Base-by-base conservation (phyloP, 1,139 yeast genomes). In the Yamadazyma atlantica region DNA sequence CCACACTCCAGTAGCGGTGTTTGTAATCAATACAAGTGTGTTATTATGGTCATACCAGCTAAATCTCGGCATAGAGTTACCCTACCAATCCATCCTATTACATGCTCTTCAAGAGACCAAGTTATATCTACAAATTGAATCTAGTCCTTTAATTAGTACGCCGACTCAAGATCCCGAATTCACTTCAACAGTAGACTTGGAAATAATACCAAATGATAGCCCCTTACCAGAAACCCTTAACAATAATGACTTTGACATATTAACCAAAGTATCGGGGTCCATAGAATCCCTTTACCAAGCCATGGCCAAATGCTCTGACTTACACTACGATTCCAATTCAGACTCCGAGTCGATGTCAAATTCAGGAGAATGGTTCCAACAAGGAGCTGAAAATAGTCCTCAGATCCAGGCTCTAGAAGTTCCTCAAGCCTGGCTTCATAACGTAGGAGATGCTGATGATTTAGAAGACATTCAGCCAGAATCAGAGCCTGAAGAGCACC, bases 371-470 rank as follows among this genome's bases (percentile, higher is more conserved):
- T n/a, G n/a, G n/a, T n/a, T n/a, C n/a, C n/a, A n/a, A n/a, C n/a
- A n/a, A n/a, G n/a, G n/a, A n/a, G n/a, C n/a, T n/a, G n/a, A n/a
- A n/a, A n/a, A n/a, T n/a, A n/a, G n/a, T n/a, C n/a, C n/a, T n/a
- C n/a, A n/a, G n/a, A 28, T 28, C 12, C 49, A 44, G 22, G 43
- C 49, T 3, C 40, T 57, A 25, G 58, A 51, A 25, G 40, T 56
- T 2, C 64, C 63, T n/a, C 33, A 45, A 10, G 40, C 41, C 19
- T 62, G 64, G 64, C 37, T 54, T 27, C 49, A 49, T 26, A 63
- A 58, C 38, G 33, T 43, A 1, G 75, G 75, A 11, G 53, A 60
- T 38, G 75, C 72, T 4, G 75, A 69, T 46, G 75, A 65, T 45
- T 51, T 64, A 28, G 66, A 49, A 23, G 48, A 46, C 4, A 49